Evolutionary conservation across 2,329 filamentous ascomycete species (phyloP), one percentile per base, ranked within the genome.

Genomic region (Cyanodermella asteris): DNA sequence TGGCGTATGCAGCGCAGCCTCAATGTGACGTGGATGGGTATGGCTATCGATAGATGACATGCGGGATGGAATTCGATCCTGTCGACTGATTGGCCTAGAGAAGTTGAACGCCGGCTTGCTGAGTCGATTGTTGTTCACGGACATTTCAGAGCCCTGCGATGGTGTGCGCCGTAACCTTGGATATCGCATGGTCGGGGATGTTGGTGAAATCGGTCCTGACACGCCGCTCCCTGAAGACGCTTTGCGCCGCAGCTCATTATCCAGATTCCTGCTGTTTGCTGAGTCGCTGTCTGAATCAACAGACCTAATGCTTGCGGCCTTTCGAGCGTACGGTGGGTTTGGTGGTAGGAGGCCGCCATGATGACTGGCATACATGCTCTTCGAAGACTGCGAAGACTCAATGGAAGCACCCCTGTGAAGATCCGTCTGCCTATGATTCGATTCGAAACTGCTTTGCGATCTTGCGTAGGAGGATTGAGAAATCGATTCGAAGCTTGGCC

Each of bases 51-150:
- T 67, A 11, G 70, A 73, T 6, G 64, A 56, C 41, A 73, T 67
- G 18, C 68, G 55, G 6, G 58, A 56, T 25, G 68, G 66, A 19
- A 51, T 46, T n/a, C 50, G 8, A 62, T 68, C 69, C 32, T 67
- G 68, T 31, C 64, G 41, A 46, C 84, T 93, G 31, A 91, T 51
- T 1, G 87, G 87, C 21, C 87, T 65, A 1, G 87, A 94, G 46
- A 94, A 94, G 49, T 97, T 94, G 50, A 90, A 84, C 0, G 75
- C 68, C 1, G 80, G 75, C 10, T 72, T 64, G 8, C 72, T 67
- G 18, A 81, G 49, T 16, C 55, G 49, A 17, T 47, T 50, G 8
- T 63, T 58, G 23, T 51, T 61, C 22, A 61, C 60, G 2, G 81
- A 91, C 25, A 66, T 64, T 32, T 91, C 78, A 2, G 84, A 94